Evolutionary conservation across 2,329 filamentous ascomycete genomes (phyloP).

Genomic region (Ophiostoma sp.): DNA sequence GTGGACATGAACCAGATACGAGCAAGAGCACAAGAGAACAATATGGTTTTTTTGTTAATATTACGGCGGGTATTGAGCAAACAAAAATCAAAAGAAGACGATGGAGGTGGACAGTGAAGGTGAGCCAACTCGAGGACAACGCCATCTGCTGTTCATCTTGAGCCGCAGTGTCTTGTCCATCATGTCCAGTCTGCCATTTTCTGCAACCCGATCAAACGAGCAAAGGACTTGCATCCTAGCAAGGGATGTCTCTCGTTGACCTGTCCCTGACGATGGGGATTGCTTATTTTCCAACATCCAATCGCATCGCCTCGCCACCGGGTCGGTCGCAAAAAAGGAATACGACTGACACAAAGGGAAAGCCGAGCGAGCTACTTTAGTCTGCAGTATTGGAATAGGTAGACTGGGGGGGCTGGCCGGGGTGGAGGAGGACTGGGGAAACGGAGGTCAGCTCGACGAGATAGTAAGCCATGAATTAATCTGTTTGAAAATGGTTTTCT

Average conservation of each 20-base stretch:
- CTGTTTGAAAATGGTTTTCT: too few species aligned
- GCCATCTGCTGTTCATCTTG: neutral
- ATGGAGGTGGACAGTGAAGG: neutral
- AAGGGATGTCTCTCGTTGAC: neutral
- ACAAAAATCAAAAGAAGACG: neutral
- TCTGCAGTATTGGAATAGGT: neutral
- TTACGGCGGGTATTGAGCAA: neutral
- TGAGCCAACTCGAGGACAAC: too few species aligned
- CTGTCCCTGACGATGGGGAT: neutral
- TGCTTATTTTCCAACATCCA: neutral
- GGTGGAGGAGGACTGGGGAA: slow-evolving; percentile 3
- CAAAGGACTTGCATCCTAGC: neutral
- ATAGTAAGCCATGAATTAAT: neutral
- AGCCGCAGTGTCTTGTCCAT: neutral
- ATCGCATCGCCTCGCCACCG: neutral
- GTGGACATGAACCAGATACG: neutral
- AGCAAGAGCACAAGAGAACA: neutral
- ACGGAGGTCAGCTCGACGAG: neutral
- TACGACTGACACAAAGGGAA: neutral
- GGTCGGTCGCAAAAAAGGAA: neutral
- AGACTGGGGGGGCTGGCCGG: neutral
- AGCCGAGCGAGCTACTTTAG: slow-evolving; percentile 1
- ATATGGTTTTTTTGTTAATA: neutral
- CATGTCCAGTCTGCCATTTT: too few species aligned
- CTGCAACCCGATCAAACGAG: too few species aligned